Conservation (phyloP, 164 flowering plant genomes). For the Umbilicus rupestris region DNA sequence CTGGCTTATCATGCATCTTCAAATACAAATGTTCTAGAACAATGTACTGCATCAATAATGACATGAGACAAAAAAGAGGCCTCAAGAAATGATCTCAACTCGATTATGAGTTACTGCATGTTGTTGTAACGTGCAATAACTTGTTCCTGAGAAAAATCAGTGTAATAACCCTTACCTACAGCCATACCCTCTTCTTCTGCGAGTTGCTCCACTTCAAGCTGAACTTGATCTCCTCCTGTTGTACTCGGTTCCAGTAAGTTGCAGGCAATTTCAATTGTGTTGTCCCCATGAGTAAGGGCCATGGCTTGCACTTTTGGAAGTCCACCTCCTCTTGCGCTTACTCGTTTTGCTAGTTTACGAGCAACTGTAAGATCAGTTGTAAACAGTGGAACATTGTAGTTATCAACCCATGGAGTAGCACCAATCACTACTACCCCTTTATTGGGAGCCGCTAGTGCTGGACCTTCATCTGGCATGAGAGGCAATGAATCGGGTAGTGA, state of each 20-base stretch:
- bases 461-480: conserved; percentile 50
- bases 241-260: conserved; percentile 48
- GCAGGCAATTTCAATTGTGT: conserved; percentile 56
- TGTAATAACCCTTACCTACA: conserved; percentile 62
- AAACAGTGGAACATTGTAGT: conserved; percentile 56
- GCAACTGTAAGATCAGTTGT: conserved; percentile 34
- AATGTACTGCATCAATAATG: no score
- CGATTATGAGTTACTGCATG: not conserved
- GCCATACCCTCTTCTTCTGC: conserved; percentile 38
- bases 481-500: conserved; percentile 22
- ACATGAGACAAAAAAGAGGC: no score
- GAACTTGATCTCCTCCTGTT: conserved; percentile 46
- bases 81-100: no score
- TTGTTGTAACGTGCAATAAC: conserved; percentile 41
- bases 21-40: no score
- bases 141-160: conserved; percentile 44
- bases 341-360: conserved; percentile 46
- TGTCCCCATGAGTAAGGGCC: conserved; percentile 51
- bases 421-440: conserved; percentile 59
- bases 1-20: no score
- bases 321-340: conserved; percentile 64
- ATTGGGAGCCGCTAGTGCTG: conserved; percentile 23
- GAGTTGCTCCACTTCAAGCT: conserved; percentile 48
- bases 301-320: conserved; percentile 63
- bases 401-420: conserved; percentile 57